phyloP scores from a whole-genome alignment of 805 yeast species.

The Nakazawaea ambrosiae region DNA sequence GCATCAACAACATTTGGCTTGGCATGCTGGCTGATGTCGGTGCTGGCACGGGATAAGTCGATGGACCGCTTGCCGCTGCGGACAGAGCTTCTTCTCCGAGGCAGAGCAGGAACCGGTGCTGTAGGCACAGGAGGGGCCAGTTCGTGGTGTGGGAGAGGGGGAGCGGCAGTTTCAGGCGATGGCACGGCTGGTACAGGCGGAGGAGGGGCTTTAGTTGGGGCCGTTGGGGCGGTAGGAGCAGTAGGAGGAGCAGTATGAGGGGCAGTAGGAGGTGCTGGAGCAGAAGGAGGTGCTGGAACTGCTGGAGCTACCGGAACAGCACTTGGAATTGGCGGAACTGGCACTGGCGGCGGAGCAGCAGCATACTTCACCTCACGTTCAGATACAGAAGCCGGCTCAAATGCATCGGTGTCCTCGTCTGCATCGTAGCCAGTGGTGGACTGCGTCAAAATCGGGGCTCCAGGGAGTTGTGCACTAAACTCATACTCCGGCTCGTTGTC shows the following conservation, averaged over 20 bases:
- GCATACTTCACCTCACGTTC: constrained; percentile 5
- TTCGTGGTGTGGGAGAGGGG: too few species aligned
- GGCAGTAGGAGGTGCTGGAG: constrained; percentile 7
- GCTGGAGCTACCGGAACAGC: constrained; percentile 12
- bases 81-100: too few species aligned
- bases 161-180: too few species aligned
- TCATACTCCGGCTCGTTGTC: neutral
- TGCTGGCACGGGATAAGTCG: neutral
- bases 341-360: constrained; percentile 14
- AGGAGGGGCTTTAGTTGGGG: constrained; percentile 15
- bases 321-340: constrained; percentile 12
- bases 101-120: too few species aligned
- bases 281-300: constrained; percentile 11
- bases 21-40: neutral
- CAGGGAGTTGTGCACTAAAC: constrained; percentile 5
- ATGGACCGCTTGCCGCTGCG: neutral
- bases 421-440: constrained; percentile 61
- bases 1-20: neutral
- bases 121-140: neutral
- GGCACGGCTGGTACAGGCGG: constrained; percentile 12
- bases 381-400: constrained; percentile 10
- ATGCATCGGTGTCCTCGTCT: constrained; percentile 39
- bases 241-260: neutral
- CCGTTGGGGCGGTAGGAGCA: neutral
- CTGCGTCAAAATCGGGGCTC: constrained; percentile 1